phyloP scores from a whole-genome alignment of 257 asterid species.

The Rubia yunnanensis region DNA sequence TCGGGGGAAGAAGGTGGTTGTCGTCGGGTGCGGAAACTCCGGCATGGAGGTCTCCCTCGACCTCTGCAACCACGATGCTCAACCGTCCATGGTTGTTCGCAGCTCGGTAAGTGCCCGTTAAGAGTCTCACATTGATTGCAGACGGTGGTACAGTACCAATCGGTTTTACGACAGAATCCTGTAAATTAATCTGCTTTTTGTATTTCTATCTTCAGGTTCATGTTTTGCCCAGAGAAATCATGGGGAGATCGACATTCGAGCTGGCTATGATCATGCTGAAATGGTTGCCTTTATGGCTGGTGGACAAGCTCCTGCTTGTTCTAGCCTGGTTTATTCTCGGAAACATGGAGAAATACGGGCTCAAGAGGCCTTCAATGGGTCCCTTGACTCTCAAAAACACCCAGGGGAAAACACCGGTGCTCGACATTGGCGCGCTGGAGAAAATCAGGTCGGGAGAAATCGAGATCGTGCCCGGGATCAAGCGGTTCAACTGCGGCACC shows the following conservation, averaged over 20 bases:
- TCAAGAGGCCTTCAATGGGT: slow-evolving; percentile 52
- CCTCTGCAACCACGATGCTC: slow-evolving; percentile 71
- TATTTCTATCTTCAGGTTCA: slow-evolving; percentile 47
- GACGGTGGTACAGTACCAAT: too few relatives aligned
- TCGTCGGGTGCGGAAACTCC: slow-evolving; percentile 83
- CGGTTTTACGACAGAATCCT: too few relatives aligned
- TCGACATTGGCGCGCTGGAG: slow-evolving; percentile 65
- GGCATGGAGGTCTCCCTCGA: slow-evolving; percentile 99
- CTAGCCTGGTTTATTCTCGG: slow-evolving; percentile 73
- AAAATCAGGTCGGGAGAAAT: slow-evolving; percentile 54
- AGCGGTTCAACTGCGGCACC: slow-evolving; percentile 30
- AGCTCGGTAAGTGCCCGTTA: slow-evolving; percentile 69
- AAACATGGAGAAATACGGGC: slow-evolving; percentile 50
- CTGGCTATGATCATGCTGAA: slow-evolving; percentile 52
- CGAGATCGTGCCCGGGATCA: slow-evolving; percentile 55
- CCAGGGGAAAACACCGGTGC: slow-evolving; percentile 75
- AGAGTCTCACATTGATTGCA: too few relatives aligned
- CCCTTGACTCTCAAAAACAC: slow-evolving; percentile 65
- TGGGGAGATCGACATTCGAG: slow-evolving; percentile 70
- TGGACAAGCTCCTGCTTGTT: slow-evolving; percentile 53
- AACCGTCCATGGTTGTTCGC: slow-evolving; percentile 75
- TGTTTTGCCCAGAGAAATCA: slow-evolving; percentile 68
- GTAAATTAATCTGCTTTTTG: slow-evolving; percentile 12
- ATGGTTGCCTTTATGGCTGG: slow-evolving; percentile 85
- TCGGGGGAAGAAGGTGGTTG: slow-evolving; percentile 68